Evolutionary conservation across 1,139 yeast genomes (phyloP), one percentile per base, ranked within the genome.

Genomic region (Saccharomycopsis hybrid): DNA sequence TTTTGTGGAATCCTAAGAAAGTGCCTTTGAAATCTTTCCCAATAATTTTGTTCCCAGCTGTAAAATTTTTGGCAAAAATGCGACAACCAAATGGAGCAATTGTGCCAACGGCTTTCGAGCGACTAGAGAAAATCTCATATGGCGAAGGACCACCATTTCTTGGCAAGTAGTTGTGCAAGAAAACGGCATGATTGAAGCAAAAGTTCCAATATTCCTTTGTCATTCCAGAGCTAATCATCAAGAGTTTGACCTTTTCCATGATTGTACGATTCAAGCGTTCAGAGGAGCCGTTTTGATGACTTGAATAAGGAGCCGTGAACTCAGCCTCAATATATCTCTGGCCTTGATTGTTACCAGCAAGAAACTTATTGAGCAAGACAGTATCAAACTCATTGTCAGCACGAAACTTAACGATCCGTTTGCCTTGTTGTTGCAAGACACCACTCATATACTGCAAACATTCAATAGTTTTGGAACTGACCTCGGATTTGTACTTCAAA

Each of bases 281-380:
- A n/a, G n/a, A n/a, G n/a, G n/a, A n/a, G 37, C 41, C 44, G 13
- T 24, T 41, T 29, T 41, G 44, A 27, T 41, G 38, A 29, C 25
- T n/a, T 24, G 38, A 27, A n/a, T n/a, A n/a, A n/a, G n/a, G n/a
- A n/a, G n/a, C n/a, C n/a, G 32, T 41, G 2, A 41, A 41, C 44
- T 41, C 44, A 41, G 44, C 38, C 13, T 18, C 13, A 36, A 41
- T 41, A 18, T n/a, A 37, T 5, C 25, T 31, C 11, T 31, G 35
- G 11, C 11, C 7, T 11, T 31, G 7, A 31, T 31, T 7, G 11
- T 37, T 18, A 18, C 41, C 41, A 7, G 24, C 25, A 37, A 37
- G 41, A n/a, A n/a, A 37, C 8, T 37, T 37, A n/a, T 18, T 37
- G 11, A 37, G 13, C 24, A 18, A n/a, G 9, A 7, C 25, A 18